Evolutionary conservation across 345 rosid genomes (phyloP), one percentile per base, ranked within the genome.

Genomic region (Brassica carinata): DNA sequence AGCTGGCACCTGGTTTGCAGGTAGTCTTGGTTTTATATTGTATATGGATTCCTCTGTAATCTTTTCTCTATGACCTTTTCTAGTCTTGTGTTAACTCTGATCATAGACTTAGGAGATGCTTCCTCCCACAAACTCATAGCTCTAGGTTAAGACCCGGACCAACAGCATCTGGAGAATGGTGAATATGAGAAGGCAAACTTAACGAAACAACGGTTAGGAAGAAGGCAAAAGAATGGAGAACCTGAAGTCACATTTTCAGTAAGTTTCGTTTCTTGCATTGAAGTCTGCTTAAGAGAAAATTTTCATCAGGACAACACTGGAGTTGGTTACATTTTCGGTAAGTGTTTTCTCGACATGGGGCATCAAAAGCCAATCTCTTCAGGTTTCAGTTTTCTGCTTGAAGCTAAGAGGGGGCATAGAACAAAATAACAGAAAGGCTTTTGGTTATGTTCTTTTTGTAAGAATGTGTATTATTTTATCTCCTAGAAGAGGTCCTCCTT

Each of bases 131-230:
- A 97, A 96, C 83, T 38, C 45, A 38, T 38, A 38, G 45, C 45
- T 96, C 99, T 67, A 89, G 99, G 83, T 94, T 94, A 11, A 86
- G 98, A 77, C 99, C 99, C 98, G 73, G 99, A 96, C 84, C 57
- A 48, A 13, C 15, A 17, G 7, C 17, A 48, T 48, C 57, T 48
- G 5, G 57, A 14, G 57, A 48, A 96, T 72, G 99, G 99, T 57
- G 99, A 96, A 85, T 96, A 93, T 82, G 98, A 92, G 79, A 90
- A 88, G 88, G 98, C 98, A 66, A 94, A 96, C 80, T 84, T 78
- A 5, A 98, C 92, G 88, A 96, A 96, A 83, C 98, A 90, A 64
- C 92, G 99, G 74, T 72, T 96, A 85, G 99, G 94, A 85, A 87
- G 82, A 87, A 87, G 99, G 81, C 99, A 96, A 80, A 80, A 89